A percentile compares a stretch with the other conserved stretches of the same genome.
Conservation (phyloP, 108 stramenopile species). For the Cyclotella baltica region DNA sequence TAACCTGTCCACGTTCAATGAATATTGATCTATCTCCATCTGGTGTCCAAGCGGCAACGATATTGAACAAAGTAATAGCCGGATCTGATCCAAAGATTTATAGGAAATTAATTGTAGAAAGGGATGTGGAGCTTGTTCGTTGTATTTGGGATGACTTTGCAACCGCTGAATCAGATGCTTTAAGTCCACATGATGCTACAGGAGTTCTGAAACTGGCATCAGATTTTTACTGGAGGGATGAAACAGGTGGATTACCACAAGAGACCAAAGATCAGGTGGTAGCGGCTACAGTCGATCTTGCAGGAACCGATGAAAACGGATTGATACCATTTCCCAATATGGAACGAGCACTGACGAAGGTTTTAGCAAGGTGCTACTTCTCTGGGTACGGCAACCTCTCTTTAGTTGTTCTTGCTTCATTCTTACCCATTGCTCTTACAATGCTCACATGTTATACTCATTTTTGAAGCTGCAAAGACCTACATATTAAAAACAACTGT, state of each 20-base stretch:
- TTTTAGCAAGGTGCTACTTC: constrained; percentile 15
- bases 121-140: constrained; percentile 11
- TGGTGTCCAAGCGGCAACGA: constrained; percentile 15
- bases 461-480: no score
- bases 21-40: constrained; percentile 20
- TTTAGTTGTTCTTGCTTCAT: no score
- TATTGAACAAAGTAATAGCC: constrained; percentile 17
- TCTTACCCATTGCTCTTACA: no score
- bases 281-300: neutral
- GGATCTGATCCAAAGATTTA: constrained; percentile 27
- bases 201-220: neutral
- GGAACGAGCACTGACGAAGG: neutral
- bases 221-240: constrained; percentile 21
- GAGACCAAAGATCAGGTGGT: constrained; percentile 9
- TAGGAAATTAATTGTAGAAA: constrained; percentile 10
- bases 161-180: constrained; percentile 12
- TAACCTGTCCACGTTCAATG: constrained; percentile 21
- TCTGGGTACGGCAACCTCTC: no score
- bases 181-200: constrained; percentile 6
- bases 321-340: neutral
- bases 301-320: constrained; percentile 9
- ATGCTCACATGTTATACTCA: no score
- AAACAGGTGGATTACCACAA: neutral
- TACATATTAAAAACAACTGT: constrained; percentile 14
- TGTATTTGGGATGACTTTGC: constrained; percentile 8